phyloP scores from a whole-genome alignment of 192 early-diverging fungal genomes.

The Backusella luteola region DNA sequence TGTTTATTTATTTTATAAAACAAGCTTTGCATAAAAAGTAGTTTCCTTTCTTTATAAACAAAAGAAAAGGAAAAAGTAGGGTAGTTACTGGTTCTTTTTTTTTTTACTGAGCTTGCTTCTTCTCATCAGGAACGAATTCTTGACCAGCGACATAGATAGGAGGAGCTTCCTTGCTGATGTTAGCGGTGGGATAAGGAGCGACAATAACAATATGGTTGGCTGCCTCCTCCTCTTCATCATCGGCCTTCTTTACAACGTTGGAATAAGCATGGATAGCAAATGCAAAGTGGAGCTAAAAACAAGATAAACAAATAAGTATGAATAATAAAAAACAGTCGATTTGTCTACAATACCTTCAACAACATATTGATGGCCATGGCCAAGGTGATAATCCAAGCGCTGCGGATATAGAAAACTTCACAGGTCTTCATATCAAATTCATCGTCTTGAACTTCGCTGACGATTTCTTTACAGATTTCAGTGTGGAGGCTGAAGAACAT shows the following conservation, averaged over 20 bases:
- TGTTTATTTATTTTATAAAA: background rate
- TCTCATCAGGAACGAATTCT: constrained; percentile 35
- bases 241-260: constrained; percentile 9
- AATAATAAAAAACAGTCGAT: background rate
- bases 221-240: background rate
- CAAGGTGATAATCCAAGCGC: constrained; percentile 23
- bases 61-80: background rate
- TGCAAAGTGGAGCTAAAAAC: constrained; percentile 29
- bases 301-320: background rate
- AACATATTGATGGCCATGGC: constrained; percentile 30
- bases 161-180: constrained; percentile 11
- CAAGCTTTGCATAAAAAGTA: background rate
- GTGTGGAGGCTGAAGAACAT: constrained; percentile 23
- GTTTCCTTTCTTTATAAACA: background rate
- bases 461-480: constrained; percentile 28
- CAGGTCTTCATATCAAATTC: constrained; percentile 26
- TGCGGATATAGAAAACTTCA: constrained; percentile 25
- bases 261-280: constrained; percentile 29
- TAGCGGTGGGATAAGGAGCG: constrained; percentile 20
- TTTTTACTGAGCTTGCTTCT: constrained; percentile 23
- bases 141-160: constrained; percentile 35
- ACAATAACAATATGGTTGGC: constrained; percentile 14
- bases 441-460: constrained; percentile 14
- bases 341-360: constrained; percentile 21
- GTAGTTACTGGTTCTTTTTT: background rate